phyloP scores from a whole-genome alignment of 495 filamentous ascomycete genomes.

The Aspergillus conjunctus region DNA sequence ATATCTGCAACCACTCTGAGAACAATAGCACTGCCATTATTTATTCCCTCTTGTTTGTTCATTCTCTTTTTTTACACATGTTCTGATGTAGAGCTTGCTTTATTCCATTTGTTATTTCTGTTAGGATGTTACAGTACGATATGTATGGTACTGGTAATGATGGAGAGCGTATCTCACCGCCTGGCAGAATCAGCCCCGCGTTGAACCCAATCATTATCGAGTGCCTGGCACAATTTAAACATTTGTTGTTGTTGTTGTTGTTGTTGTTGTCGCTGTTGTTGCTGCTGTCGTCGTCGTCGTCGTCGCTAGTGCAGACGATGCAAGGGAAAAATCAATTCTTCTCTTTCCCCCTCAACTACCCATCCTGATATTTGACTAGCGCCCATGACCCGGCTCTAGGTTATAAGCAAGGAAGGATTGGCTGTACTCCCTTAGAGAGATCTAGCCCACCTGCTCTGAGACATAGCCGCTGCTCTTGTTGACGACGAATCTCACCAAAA shows the following conservation, averaged over 20 bases:
- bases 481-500: constrained; percentile 16
- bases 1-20: neutral
- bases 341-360: constrained; percentile 10
- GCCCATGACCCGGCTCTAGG: constrained; percentile 9
- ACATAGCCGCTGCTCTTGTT: constrained; percentile 19
- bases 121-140: too few species aligned
- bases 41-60: neutral
- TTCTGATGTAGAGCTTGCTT: neutral
- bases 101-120: neutral
- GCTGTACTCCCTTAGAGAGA: constrained; percentile 7
- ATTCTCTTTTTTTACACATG: neutral
- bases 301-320: constrained; percentile 26
- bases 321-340: constrained; percentile 32
- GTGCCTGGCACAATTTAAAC: neutral
- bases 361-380: neutral
- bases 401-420: constrained; percentile 19
- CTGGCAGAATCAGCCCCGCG: constrained; percentile 44
- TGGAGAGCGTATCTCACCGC: constrained; percentile 23
- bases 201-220: constrained; percentile 31
- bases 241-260: constrained; percentile 12
- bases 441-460: neutral
- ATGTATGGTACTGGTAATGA: neutral
- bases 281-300: constrained; percentile 9
- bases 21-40: neutral
- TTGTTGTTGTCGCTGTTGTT: constrained; percentile 6